A percentile compares a stretch with the other conserved stretches of the same genome.
Evolutionary conservation across 2,329 filamentous ascomycete species (phyloP).

Genomic region (Microdochium trichocladiopsis): DNA sequence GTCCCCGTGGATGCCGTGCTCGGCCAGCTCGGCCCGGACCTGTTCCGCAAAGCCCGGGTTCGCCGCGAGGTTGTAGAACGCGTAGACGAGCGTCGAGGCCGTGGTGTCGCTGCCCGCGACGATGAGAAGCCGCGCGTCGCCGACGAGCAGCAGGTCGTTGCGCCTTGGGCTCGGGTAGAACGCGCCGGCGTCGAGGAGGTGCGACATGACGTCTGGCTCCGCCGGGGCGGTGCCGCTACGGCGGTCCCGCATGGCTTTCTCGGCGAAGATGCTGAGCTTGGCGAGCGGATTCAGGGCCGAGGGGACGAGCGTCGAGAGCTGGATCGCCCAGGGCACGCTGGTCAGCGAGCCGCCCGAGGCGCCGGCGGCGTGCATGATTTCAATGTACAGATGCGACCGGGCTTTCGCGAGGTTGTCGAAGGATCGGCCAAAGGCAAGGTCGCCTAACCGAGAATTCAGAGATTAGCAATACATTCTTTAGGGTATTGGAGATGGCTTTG

Average conservation of each 20-base stretch:
- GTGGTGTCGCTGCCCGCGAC: constrained; percentile 10
- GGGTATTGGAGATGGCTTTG: no score
- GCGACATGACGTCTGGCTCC: constrained; percentile 9
- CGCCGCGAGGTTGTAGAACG: constrained; percentile 7
- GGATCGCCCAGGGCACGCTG: constrained; percentile 9
- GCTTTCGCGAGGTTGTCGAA: constrained; percentile 7
- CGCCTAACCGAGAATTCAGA: constrained; percentile 2
- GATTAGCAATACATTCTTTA: neutral
- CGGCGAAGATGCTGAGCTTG: constrained; percentile 6
- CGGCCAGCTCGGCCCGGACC: constrained; percentile 6
- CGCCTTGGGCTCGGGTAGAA: constrained; percentile 6
- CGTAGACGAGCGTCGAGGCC: constrained; percentile 5
- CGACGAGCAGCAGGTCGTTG: constrained; percentile 7
- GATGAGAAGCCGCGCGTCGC: constrained; percentile 8
- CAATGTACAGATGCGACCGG: constrained; percentile 8
- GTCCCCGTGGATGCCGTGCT: constrained; percentile 5
- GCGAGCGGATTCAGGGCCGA: constrained; percentile 8
- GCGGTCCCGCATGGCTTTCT: constrained; percentile 8
- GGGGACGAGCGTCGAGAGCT: constrained; percentile 6
- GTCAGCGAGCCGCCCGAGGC: constrained; percentile 6
- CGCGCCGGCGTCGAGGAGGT: constrained; percentile 6
- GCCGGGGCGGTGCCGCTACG: constrained; percentile 4
- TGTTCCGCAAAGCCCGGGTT: constrained; percentile 1
- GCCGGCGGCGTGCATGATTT: constrained; percentile 8
- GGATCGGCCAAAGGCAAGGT: constrained; percentile 10